A percentile compares a stretch with the other conserved stretches of the same genome.
Evolutionary conservation across 2,329 filamentous ascomycete genomes (phyloP).

Genomic region (Colletotrichum australisinense): DNA sequence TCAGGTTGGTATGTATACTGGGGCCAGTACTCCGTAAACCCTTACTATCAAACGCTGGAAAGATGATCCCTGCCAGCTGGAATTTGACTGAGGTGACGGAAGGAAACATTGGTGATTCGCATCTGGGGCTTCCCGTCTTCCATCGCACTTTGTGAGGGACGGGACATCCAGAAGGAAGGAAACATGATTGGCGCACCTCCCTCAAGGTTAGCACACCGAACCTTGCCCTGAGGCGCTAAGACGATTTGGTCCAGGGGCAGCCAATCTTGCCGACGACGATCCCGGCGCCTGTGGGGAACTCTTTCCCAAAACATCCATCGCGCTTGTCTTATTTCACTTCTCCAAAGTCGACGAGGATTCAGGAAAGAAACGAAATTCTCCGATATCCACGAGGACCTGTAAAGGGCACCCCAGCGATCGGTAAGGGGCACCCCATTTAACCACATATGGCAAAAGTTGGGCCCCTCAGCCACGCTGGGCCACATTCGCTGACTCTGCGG

Average conservation of each 20-base stretch:
- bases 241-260: background rate
- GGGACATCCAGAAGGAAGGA: no score
- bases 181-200: background rate
- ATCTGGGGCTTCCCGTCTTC: background rate
- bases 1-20: background rate
- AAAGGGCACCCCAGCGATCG: no score
- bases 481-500: no score
- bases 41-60: background rate
- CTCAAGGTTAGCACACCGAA: background rate
- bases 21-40: background rate
- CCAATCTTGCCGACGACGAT: constrained; percentile 8
- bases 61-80: background rate
- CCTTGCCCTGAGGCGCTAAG: background rate
- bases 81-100: background rate
- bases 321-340: background rate
- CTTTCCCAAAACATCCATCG: background rate
- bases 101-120: background rate
- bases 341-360: background rate
- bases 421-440: no score
- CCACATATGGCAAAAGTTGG: no score
- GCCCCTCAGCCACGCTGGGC: no score
- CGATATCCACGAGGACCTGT: background rate
- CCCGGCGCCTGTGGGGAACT: constrained; percentile 15
- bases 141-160: background rate
- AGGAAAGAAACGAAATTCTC: background rate